Evolutionary conservation across 2,329 filamentous ascomycete genomes (phyloP), one percentile per base, ranked within the genome.

Genomic region (Orbilia ellipsospora): DNA sequence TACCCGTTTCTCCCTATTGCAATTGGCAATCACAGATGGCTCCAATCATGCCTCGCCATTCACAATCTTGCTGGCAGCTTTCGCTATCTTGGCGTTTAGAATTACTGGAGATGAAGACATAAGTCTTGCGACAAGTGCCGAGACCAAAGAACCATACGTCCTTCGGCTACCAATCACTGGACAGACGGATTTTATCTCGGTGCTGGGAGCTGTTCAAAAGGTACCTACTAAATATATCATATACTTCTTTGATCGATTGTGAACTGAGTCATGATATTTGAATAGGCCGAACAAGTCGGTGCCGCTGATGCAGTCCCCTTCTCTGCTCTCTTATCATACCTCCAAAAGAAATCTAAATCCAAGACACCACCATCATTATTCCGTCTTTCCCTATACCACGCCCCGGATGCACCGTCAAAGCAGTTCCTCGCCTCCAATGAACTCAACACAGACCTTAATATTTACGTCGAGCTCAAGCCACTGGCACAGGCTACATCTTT

Each of bases 61-160:
- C 62, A 82, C 81, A 2, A 80, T 84, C 48, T 80, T 85, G 55
- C 78, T 85, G 72, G 82, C 84, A 20, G 83, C 84, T 18, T 83
- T 84, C 55, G 80, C 84, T 1, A 80, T 84, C 59, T 80, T 85
- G 52, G 83, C 84, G 20, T 82, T 82, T 73, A 82, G 84, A 73
- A 79, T 85, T 77, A 85, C 84, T 13, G 84, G 84, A 16, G 84
- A 85, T 73, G 84, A 85, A 77, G 84, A 85, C 77, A 85, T 85
- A 73, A 83, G 83, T 40, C 80, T 85, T 65, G 84, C 83, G 42
- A 84, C 84, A 52, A 85, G 82, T 69, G 81, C 80, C 8, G 82
- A 83, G 51, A 83, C 84, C 77, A 83, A 83, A 31, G 82, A 83
- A 52, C 82, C 83, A 51, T 85, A 85, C 73, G 83, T 85, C 67